phyloP scores from a whole-genome alignment of 176 grass and related monocot genomes.

The Paspalum notatum region DNA sequence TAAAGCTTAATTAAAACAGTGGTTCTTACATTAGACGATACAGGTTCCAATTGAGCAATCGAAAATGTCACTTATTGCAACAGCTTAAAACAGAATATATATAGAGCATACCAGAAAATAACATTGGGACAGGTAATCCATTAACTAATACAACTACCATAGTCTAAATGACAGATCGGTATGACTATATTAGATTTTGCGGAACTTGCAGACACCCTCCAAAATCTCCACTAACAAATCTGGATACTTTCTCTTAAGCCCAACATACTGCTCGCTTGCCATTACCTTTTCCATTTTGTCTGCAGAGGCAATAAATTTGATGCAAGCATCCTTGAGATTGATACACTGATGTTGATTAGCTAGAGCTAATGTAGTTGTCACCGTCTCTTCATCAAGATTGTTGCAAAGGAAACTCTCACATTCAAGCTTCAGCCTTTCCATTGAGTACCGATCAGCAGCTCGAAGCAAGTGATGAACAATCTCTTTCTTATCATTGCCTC shows the following conservation, averaged over 20 bases:
- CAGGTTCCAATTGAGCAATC: not conserved
- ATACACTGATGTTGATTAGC: slow-evolving; percentile 26
- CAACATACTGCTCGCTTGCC: not conserved
- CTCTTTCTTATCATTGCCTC: not conserved
- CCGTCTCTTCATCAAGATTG: not conserved
- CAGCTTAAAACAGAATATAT: not conserved
- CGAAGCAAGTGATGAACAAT: not conserved
- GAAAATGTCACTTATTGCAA: not conserved
- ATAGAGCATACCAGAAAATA: not conserved
- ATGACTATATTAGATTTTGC: not conserved
- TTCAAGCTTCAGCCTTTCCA: slow-evolving; percentile 17
- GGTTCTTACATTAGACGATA: not conserved
- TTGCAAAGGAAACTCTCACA: slow-evolving; percentile 12
- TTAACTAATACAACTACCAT: not conserved
- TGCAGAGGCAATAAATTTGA: slow-evolving; percentile 6
- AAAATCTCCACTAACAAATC: slow-evolving; percentile 8
- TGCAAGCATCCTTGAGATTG: slow-evolving; percentile 20
- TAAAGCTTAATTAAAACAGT: not conserved
- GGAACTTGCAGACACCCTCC: not conserved
- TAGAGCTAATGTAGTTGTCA: slow-evolving; percentile 23
- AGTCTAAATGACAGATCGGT: not conserved
- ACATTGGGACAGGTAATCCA: not conserved
- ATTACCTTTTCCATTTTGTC: not conserved
- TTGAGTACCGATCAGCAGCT: slow-evolving; percentile 26
- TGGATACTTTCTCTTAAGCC: slow-evolving; percentile 18